These are phyloP conservation scores for Garcia nutans DNA, from an alignment of 345 rosid genomes.

Conservation along the genomic window DNA sequence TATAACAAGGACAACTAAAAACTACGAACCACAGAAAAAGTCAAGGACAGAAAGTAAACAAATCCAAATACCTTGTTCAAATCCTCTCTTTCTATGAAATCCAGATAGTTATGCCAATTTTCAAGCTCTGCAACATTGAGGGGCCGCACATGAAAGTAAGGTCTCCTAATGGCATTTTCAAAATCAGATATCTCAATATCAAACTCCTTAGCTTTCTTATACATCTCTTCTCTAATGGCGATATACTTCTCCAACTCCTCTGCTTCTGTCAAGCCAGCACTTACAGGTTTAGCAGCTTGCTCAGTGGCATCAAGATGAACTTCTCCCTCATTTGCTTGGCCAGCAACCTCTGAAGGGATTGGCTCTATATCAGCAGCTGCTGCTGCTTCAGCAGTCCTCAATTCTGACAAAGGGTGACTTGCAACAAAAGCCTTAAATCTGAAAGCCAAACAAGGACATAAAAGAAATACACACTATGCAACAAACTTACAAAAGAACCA, in stretches of 20 bases:
- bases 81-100: constrained; percentile 80
- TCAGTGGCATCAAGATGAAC: constrained; percentile 53
- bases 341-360: constrained; percentile 42
- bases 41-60: constrained; percentile 35
- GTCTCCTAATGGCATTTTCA: constrained; percentile 95
- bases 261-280: constrained; percentile 73
- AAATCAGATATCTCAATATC: constrained; percentile 86
- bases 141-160: constrained; percentile 95
- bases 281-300: constrained; percentile 55
- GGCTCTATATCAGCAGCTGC: constrained; percentile 29
- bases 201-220: constrained; percentile 92
- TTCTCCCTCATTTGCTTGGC: constrained; percentile 54
- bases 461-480: neutral
- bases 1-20: constrained; percentile 57
- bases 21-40: constrained; percentile 44
- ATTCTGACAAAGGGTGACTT: constrained; percentile 74
- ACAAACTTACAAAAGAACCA: neutral
- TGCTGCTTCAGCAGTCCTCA: constrained; percentile 71
- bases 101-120: constrained; percentile 93
- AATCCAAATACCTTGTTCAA: constrained; percentile 77
- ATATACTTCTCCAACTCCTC: constrained; percentile 94
- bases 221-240: constrained; percentile 78
- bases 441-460: constrained; percentile 14
- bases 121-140: constrained; percentile 86
- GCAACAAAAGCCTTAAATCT: constrained; percentile 87